These are phyloP conservation scores for Pseudocercospora cruenta DNA, from an alignment of 2,329 filamentous ascomycete genomes.

Conservation along the genomic window DNA sequence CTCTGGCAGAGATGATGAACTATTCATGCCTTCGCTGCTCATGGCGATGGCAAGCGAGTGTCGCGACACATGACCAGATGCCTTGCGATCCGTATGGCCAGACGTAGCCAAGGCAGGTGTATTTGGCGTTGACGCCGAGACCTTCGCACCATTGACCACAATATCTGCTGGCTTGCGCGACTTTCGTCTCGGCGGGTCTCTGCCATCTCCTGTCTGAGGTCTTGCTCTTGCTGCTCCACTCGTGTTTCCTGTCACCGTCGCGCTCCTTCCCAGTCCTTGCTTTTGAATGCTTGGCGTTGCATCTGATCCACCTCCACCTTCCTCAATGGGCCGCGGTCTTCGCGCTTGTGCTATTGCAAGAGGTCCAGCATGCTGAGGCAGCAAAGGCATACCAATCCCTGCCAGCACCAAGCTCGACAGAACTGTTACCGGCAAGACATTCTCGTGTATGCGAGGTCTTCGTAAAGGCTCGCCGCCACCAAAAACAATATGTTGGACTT, in stretches of 20 bases:
- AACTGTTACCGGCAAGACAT: slow-evolving; percentile 77
- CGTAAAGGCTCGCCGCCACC: slow-evolving; percentile 70
- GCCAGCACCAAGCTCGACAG: slow-evolving; percentile 79
- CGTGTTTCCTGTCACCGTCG: slow-evolving; percentile 63
- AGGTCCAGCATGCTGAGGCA: slow-evolving; percentile 78
- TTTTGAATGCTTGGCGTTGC: slow-evolving; percentile 58
- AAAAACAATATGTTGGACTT: slow-evolving; percentile 85
- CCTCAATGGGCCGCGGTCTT: slow-evolving; percentile 68
- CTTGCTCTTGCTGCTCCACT: slow-evolving; percentile 51
- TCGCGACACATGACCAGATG: slow-evolving; percentile 16
- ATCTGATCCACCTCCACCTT: slow-evolving; percentile 66
- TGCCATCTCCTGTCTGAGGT: slow-evolving; percentile 32
- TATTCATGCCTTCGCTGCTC: slow-evolving; percentile 35
- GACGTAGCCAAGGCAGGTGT: slow-evolving; percentile 19
- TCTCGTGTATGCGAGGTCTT: slow-evolving; percentile 78
- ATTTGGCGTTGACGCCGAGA: slow-evolving; percentile 22
- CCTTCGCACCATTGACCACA: slow-evolving; percentile 28
- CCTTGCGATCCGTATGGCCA: slow-evolving; percentile 6
- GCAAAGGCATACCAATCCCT: slow-evolving; percentile 72
- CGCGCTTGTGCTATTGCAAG: slow-evolving; percentile 80
- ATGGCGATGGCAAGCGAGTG: slow-evolving; percentile 41
- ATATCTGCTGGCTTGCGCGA: slow-evolving; percentile 40
- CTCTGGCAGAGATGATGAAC: slow-evolving; percentile 41
- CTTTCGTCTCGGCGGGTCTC: slow-evolving; percentile 35
- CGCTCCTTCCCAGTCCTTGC: slow-evolving; percentile 61